phyloP scores from a whole-genome alignment of 768 basidiomycete species.

The Rhizopogon vesiculosus region DNA sequence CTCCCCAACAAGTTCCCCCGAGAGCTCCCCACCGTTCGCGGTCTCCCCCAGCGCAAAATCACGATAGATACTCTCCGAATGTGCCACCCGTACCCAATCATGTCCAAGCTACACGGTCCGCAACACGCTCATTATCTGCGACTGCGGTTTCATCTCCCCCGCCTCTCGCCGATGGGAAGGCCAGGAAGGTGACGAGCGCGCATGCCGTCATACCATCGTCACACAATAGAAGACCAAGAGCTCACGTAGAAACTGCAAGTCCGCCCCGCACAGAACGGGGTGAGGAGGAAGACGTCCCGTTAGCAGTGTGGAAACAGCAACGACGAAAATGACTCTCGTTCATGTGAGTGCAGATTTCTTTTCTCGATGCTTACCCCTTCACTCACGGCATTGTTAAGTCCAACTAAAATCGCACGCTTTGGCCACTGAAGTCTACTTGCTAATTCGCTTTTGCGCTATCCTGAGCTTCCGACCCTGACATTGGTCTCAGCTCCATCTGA shows the following conservation, averaged over 20 bases:
- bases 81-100: conserved; percentile 19
- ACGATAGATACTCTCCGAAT: conserved; percentile 29
- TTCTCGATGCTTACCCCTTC: neutral
- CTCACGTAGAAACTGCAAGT: conserved; percentile 31
- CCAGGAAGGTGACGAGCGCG: conserved; percentile 64
- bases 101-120: conserved; percentile 30
- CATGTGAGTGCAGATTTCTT: neutral
- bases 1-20: conserved; percentile 23
- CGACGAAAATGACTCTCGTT: conserved; percentile 30
- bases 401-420: neutral
- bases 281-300: conserved; percentile 78
- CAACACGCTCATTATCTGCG: conserved; percentile 60
- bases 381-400: neutral
- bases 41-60: conserved; percentile 47
- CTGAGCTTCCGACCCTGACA: neutral
- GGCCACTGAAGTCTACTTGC: neutral
- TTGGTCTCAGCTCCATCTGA: conserved; percentile 16
- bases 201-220: conserved; percentile 43
- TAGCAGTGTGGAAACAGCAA: conserved; percentile 78
- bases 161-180: conserved; percentile 38
- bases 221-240: conserved; percentile 36
- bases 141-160: conserved; percentile 35
- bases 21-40: conserved; percentile 35
- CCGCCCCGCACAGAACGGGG: conserved; percentile 25
- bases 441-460: neutral